A percentile compares a stretch with the other conserved stretches of the same genome.
phyloP scores from a whole-genome alignment of 2,329 filamentous ascomycete species.

The Phoma sp. region DNA sequence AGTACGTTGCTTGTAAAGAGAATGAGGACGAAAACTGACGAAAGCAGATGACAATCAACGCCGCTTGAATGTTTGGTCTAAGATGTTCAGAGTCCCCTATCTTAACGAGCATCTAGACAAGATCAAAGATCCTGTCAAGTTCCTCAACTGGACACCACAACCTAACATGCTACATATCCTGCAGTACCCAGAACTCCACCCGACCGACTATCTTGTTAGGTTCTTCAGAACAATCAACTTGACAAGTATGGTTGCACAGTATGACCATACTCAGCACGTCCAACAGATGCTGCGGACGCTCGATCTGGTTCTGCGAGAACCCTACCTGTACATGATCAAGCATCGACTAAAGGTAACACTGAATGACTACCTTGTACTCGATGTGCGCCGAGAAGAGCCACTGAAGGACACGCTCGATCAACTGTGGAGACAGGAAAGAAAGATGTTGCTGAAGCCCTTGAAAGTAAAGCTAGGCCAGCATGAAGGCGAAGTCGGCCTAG shows the following conservation, averaged over 20 bases:
- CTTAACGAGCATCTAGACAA: conserved; percentile 78
- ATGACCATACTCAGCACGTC: conserved; percentile 58
- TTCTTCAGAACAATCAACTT: conserved; percentile 92
- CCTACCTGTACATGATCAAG: conserved; percentile 34
- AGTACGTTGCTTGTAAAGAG: conserved; percentile 1
- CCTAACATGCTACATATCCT: conserved; percentile 75
- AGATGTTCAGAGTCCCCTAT: conserved; percentile 76
- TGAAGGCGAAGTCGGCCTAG: conserved; percentile 86
- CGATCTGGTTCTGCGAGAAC: conserved; percentile 31
- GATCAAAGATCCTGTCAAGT: conserved; percentile 70
- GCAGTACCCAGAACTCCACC: conserved; percentile 82
- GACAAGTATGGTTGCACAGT: conserved; percentile 80
- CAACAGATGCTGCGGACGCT: conserved; percentile 37
- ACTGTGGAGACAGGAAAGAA: conserved; percentile 82
- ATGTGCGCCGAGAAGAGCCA: conserved; percentile 51
- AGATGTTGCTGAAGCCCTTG: conserved; percentile 82
- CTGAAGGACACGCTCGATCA: conserved; percentile 71
- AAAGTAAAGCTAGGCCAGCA: conserved; percentile 83
- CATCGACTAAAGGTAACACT: conserved; percentile 44
- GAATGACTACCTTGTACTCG: conserved; percentile 52
- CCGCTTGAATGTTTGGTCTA: conserved; percentile 58
- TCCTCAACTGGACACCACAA: conserved; percentile 71
- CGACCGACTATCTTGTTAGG: conserved; percentile 71
- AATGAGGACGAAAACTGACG: conserved; percentile 17
- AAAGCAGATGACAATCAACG: conserved; percentile 27